phyloP scores from a whole-genome alignment of 2,329 filamentous ascomycete species.

The Tolypocladium ophioglossoides region DNA sequence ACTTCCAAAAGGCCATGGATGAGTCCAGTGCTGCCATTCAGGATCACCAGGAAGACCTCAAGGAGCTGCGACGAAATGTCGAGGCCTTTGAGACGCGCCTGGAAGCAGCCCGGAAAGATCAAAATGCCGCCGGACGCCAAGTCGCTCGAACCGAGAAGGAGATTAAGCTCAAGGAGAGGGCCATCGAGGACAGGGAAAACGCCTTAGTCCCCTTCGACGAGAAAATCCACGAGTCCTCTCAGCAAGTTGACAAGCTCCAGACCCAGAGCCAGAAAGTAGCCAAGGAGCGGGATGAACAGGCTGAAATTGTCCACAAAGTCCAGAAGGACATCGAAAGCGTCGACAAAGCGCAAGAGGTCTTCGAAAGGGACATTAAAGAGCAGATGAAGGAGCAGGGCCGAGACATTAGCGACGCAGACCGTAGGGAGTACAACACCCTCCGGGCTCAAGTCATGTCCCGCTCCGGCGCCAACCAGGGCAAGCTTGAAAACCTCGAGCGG shows the following conservation, averaged over 20 bases:
- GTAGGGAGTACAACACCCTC: slow-evolving; percentile 80
- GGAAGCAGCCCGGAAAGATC: slow-evolving; percentile 74
- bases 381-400: slow-evolving; percentile 78
- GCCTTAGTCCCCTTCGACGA: slow-evolving; percentile 82
- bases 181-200: slow-evolving; percentile 78
- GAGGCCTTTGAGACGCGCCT: slow-evolving; percentile 73
- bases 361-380: slow-evolving; percentile 79
- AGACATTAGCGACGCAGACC: slow-evolving; percentile 73
- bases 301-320: slow-evolving; percentile 57
- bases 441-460: slow-evolving; percentile 77
- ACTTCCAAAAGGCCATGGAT: slow-evolving; percentile 88
- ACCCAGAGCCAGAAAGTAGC: slow-evolving; percentile 58
- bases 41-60: slow-evolving; percentile 87
- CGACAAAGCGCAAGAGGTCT: slow-evolving; percentile 81
- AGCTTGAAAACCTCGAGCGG: slow-evolving; percentile 75
- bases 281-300: slow-evolving; percentile 67
- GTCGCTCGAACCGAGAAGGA: slow-evolving; percentile 73
- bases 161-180: slow-evolving; percentile 78
- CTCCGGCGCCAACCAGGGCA: slow-evolving; percentile 69
- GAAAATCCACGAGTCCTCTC: slow-evolving; percentile 71
- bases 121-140: slow-evolving; percentile 64
- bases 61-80: slow-evolving; percentile 81
- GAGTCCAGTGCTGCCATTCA: slow-evolving; percentile 84
- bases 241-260: slow-evolving; percentile 58
- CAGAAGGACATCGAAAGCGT: slow-evolving; percentile 73